Percentiles rank a stretch among this genome's conserved stretches.
Evolutionary conservation across 139 green algal species (phyloP).

Genomic region (Coelastrella sp.): DNA sequence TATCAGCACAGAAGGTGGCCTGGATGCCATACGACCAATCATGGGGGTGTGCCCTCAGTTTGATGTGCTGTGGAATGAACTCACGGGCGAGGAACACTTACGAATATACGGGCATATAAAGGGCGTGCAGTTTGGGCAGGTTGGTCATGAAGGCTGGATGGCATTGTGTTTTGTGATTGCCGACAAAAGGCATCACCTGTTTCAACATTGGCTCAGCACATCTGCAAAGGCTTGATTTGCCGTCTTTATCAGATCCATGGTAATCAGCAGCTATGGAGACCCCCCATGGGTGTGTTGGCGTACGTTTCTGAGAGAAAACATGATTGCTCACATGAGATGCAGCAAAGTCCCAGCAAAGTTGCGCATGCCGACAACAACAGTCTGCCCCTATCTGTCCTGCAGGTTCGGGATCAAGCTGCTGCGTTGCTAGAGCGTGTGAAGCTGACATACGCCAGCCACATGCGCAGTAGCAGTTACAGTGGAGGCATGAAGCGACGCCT

Average conservation of each 20-base stretch:
- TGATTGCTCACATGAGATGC: too few species aligned
- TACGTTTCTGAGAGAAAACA: too few species aligned
- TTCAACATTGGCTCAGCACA: too few species aligned
- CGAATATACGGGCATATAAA: constrained; percentile 92
- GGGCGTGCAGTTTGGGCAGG: constrained; percentile 67
- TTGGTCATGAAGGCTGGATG: not conserved
- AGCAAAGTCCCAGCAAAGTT: too few species aligned
- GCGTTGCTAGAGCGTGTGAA: constrained; percentile 64
- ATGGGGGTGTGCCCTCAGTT: too few species aligned
- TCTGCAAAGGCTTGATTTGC: too few species aligned
- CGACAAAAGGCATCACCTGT: too few species aligned
- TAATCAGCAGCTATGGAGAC: too few species aligned
- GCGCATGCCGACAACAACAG: too few species aligned
- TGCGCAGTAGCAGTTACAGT: constrained; percentile 69
- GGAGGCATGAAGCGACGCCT: constrained; percentile 92
- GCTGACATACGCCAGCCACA: constrained; percentile 59
- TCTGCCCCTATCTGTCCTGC: not conserved
- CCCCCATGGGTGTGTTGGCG: too few species aligned
- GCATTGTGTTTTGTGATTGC: not conserved
- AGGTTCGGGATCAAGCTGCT: constrained; percentile 41
- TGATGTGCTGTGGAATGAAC: constrained; percentile 92
- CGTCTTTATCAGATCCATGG: too few species aligned
- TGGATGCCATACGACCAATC: constrained; percentile 81
- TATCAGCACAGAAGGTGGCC: constrained; percentile 72
- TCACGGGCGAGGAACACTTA: constrained; percentile 93